These are phyloP conservation scores for Pichia gijzeniarum DNA, from an alignment of 805 yeast species.

Conservation along the genomic window DNA sequence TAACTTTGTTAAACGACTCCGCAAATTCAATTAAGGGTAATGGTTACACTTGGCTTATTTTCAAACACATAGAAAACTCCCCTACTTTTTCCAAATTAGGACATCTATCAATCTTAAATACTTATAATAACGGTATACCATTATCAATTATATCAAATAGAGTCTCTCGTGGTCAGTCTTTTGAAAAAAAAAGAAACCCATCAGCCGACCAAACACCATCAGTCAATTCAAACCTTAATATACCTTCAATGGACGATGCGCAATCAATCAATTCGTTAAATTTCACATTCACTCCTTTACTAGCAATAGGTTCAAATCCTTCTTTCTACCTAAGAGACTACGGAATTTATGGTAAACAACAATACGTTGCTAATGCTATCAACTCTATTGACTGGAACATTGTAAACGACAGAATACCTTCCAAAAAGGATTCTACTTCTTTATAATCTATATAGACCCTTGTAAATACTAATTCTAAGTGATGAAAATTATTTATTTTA, in stretches of 20 bases:
- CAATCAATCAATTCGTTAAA: conserved; percentile 37
- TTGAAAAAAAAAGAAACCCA: conserved; percentile 7
- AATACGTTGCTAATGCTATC: conserved; percentile 71
- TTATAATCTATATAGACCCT: not conserved
- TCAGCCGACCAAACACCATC: too few species aligned
- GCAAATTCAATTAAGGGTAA: conserved; percentile 75
- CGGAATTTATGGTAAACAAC: conserved; percentile 70
- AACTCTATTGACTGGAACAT: conserved; percentile 80
- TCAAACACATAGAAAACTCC: conserved; percentile 33
- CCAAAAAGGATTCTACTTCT: not conserved
- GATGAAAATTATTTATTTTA: too few species aligned
- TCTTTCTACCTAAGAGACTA: conserved; percentile 66
- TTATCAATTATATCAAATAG: conserved; percentile 46
- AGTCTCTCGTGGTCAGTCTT: conserved; percentile 22
- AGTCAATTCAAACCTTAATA: conserved; percentile 12
- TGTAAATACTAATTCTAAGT: not conserved
- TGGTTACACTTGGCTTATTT: conserved; percentile 88
- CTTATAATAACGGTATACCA: conserved; percentile 89
- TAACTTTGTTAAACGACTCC: conserved; percentile 60
- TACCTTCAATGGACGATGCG: conserved; percentile 36
- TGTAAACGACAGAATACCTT: conserved; percentile 41
- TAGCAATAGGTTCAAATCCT: conserved; percentile 69
- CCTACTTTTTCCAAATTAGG: conserved; percentile 26
- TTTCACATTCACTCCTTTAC: conserved; percentile 45
- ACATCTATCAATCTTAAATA: conserved; percentile 61